Evolutionary conservation across 176 grass and related monocot species (phyloP), one percentile per base, ranked within the genome.

Genomic region (Cocos nucifera): DNA sequence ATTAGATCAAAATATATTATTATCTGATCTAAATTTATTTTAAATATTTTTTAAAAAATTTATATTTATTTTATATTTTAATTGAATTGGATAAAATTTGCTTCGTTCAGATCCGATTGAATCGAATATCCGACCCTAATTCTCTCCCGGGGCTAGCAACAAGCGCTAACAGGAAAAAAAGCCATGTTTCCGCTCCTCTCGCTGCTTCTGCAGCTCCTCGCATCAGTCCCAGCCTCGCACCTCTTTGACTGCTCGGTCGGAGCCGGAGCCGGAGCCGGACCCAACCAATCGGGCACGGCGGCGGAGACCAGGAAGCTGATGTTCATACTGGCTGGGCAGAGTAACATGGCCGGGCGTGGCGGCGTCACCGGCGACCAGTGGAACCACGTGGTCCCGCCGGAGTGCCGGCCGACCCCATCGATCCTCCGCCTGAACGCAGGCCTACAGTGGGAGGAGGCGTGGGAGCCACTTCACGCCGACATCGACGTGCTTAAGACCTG

Each of bases 331-430:
- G 92, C 83, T 0, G 92, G 92, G 8, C 92, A 90, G 65, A 90
- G 87, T 72, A 96, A 96, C 80, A 96, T 96, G 92, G 92, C 92
- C 26, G 92, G 92, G 53, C 86, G 87, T 14, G 92, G 92, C n/a
- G 44, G 53, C 58, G 58, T 68, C 39, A 1, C 1, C 1, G 57
- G 18, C 49, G 70, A 53, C 10, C 70, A 26, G 10, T 73, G 69
- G 0, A 74, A 75, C 23, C 65, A 27, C 1, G 1, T 62, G 0
- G 30, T 72, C 17, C 79, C 77, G 55, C 78, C 22, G 59, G 61
- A 86, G 54, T 86, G 73, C 69, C 55, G 63, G 0, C 77, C 83
- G 15, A 77, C 71, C 80, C 79, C 77, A n/a, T 82, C 78, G 22
- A 23, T 96, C 39, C 80, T 85, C 49, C 83, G 86, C 51, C 80